Conservation (phyloP, 179 eudicot species). For the Pouteria campechiana region DNA sequence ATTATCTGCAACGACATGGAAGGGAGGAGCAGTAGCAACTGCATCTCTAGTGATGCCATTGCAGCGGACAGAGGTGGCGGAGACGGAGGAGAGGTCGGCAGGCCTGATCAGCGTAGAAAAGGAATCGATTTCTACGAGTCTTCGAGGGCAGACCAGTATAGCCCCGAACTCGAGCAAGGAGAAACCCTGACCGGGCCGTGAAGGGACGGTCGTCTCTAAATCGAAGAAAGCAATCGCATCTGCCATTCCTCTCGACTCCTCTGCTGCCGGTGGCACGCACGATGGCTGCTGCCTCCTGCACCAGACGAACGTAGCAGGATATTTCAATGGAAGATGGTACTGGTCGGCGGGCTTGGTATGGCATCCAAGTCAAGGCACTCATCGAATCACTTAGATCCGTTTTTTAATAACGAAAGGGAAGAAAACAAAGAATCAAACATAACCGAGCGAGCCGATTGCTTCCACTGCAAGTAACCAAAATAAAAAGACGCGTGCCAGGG, state of each 20-base stretch:
- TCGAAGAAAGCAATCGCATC: conserved; percentile 84
- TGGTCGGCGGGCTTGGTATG: too few relatives aligned
- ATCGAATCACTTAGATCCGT: too few relatives aligned
- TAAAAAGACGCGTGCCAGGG: too few relatives aligned
- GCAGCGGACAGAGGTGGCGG: conserved; percentile 39
- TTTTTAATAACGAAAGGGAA: too few relatives aligned
- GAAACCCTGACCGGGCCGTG: conserved; percentile 46
- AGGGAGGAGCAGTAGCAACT: conserved; percentile 56
- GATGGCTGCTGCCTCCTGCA: too few relatives aligned
- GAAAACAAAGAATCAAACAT: too few relatives aligned
- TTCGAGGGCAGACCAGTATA: conserved; percentile 82
- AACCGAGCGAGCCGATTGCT: too few relatives aligned
- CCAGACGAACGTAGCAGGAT: too few relatives aligned
- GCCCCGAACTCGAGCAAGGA: conserved; percentile 81
- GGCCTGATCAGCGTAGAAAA: conserved; percentile 80
- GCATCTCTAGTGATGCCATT: conserved; percentile 65
- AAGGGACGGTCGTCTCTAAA: conserved; percentile 75
- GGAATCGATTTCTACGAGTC: conserved; percentile 61
- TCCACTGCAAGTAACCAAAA: too few relatives aligned
- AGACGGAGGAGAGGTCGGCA: conserved; percentile 33
- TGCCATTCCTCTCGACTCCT: conserved; percentile 17
- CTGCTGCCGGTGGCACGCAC: too few relatives aligned
- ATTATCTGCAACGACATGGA: conserved; percentile 52
- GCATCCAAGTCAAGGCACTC: too few relatives aligned
- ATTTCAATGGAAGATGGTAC: too few relatives aligned